Percentiles rank a stretch among this genome's conserved stretches.
Evolutionary conservation across 129 eudicot species (phyloP).

Genomic region (Saposhnikovia divaricata): DNA sequence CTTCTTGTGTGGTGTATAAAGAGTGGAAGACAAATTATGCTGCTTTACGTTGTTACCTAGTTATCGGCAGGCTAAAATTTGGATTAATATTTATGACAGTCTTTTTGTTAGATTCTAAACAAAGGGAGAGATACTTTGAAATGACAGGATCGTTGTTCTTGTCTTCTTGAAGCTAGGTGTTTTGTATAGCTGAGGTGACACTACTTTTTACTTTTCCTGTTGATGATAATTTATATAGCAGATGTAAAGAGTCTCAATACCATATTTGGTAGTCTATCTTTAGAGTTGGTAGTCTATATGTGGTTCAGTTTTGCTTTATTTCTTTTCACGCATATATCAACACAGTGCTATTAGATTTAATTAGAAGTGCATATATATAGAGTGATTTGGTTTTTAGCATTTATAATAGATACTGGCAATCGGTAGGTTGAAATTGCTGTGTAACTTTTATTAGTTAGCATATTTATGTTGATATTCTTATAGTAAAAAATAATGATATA

Average conservation of each 20-base stretch:
- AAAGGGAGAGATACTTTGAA: not conserved
- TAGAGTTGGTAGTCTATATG: not conserved
- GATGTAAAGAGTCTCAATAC: not conserved
- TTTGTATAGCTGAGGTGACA: not conserved
- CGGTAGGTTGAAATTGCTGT: not conserved
- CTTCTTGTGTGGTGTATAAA: not conserved
- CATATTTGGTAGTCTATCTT: not conserved
- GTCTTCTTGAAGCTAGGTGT: not conserved
- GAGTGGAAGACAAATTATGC: not conserved
- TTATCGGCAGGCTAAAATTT: not conserved
- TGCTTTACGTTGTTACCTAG: not conserved
- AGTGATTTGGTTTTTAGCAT: not conserved
- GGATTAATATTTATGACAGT: no score
- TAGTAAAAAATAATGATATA: not conserved
- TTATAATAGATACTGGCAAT: not conserved
- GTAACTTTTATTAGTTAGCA: not conserved
- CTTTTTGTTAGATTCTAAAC: not conserved
- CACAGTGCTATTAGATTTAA: not conserved
- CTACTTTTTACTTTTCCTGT: not conserved
- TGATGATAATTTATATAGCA: not conserved
- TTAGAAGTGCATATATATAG: not conserved
- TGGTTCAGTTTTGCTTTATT: not conserved
- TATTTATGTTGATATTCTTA: not conserved
- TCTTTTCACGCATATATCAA: not conserved
- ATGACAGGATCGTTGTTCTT: not conserved